Evolutionary conservation across 169 alveolate species (phyloP).

Genomic region (Hepatocystis sp.): DNA sequence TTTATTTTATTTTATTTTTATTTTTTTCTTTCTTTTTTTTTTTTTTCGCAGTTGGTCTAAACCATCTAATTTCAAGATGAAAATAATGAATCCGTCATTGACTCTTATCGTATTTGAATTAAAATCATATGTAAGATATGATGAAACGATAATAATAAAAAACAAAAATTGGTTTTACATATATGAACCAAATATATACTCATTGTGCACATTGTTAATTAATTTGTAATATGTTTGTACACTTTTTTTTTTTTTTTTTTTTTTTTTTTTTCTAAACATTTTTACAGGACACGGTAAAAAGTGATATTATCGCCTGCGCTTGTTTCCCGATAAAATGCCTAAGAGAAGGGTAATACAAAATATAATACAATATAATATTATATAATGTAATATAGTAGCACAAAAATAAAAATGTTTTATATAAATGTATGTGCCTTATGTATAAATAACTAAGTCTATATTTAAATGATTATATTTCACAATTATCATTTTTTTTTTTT

Average conservation of each 20-base stretch:
- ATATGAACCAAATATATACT: too few species aligned
- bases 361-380: too few species aligned
- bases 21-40: not conserved
- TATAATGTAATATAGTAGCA: not conserved
- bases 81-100: constrained; percentile 59
- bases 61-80: constrained; percentile 70
- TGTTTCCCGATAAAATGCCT: constrained; percentile 82
- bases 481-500: not conserved
- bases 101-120: constrained; percentile 76
- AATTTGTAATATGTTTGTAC: not conserved
- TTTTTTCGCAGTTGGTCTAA: constrained; percentile 55
- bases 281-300: constrained; percentile 79
- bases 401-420: constrained; percentile 4
- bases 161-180: constrained; percentile 1
- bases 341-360: constrained; percentile 75
- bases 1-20: not conserved
- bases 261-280: constrained; percentile 1
- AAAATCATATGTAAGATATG: constrained; percentile 64
- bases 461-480: not conserved
- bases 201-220: not conserved
- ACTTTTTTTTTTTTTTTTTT: not conserved
- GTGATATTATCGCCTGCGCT: constrained; percentile 82
- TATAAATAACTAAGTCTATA: too few species aligned
- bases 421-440: too few species aligned
- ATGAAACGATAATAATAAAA: not conserved